phyloP scores from a whole-genome alignment of 1,284 basidiomycete genomes.

The Microstroma glucosiphilum region DNA sequence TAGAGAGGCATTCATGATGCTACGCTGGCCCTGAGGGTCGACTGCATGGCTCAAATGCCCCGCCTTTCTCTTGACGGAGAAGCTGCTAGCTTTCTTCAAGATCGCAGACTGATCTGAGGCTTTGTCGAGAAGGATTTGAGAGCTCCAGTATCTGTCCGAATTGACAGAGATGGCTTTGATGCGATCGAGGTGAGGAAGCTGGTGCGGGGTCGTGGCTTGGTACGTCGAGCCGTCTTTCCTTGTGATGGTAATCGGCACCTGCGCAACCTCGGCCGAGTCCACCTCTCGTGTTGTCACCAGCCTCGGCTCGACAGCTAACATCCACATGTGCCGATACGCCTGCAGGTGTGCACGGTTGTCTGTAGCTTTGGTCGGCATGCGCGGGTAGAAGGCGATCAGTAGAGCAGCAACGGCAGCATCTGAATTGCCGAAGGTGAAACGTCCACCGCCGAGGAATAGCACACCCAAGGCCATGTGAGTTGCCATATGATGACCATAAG shows the following conservation, averaged over 20 bases:
- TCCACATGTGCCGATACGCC: conserved; percentile 90
- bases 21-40: too few species aligned
- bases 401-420: conserved; percentile 84
- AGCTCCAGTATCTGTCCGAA: conserved; percentile 1
- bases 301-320: conserved; percentile 84
- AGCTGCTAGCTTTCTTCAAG: too few species aligned
- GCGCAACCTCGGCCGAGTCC: conserved; percentile 29
- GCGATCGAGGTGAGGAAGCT: background rate
- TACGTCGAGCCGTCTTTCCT: background rate
- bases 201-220: background rate
- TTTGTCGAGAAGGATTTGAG: background rate
- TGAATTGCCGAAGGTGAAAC: conserved; percentile 84
- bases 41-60: too few species aligned
- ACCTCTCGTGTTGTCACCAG: conserved; percentile 70
- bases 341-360: conserved; percentile 90
- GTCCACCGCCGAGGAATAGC: conserved; percentile 86
- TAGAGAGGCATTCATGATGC: too few species aligned
- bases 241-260: conserved; percentile 18
- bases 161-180: background rate
- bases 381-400: conserved; percentile 82
- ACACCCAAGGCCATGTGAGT: conserved; percentile 86
- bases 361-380: conserved; percentile 65
- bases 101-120: too few species aligned
- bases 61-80: too few species aligned
- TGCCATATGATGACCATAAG: conserved; percentile 84